Conservation (phyloP, 768 basidiomycete genomes). For the Rhizopogon vesiculosus region DNA sequence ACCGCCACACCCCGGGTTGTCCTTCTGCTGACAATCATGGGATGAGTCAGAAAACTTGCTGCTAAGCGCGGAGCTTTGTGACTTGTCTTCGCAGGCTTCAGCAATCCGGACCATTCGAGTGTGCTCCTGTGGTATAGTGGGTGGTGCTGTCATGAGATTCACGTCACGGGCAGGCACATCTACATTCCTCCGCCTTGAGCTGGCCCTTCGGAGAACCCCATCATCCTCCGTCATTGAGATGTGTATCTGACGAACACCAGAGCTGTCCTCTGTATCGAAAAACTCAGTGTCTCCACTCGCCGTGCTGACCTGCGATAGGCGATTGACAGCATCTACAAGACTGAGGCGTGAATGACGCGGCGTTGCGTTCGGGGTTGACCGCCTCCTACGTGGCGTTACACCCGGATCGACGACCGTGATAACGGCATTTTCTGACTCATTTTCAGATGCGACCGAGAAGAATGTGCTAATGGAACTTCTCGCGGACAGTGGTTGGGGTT, state of each 20-base stretch:
- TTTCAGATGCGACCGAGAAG: constrained; percentile 17
- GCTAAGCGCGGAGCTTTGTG: not conserved
- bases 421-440: not conserved
- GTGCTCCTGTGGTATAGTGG: not conserved
- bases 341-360: constrained; percentile 18
- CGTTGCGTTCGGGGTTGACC: constrained; percentile 21
- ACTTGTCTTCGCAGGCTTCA: not conserved
- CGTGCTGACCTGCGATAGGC: constrained; percentile 19
- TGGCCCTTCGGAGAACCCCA: not conserved
- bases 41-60: not conserved
- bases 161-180: not conserved
- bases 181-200: not conserved
- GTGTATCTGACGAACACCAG: not conserved
- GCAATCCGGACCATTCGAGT: not conserved
- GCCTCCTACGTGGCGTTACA: constrained; percentile 9
- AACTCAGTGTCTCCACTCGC: constrained; percentile 23
- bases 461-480: constrained; percentile 25
- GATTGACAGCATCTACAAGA: constrained; percentile 20
- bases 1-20: not conserved
- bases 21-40: not conserved
- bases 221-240: not conserved
- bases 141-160: not conserved
- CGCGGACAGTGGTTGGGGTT: constrained; percentile 15
- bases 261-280: constrained; percentile 9
- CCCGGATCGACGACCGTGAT: not conserved